phyloP scores from a whole-genome alignment of 257 asterid genomes.

The Buddleja alternifolia region DNA sequence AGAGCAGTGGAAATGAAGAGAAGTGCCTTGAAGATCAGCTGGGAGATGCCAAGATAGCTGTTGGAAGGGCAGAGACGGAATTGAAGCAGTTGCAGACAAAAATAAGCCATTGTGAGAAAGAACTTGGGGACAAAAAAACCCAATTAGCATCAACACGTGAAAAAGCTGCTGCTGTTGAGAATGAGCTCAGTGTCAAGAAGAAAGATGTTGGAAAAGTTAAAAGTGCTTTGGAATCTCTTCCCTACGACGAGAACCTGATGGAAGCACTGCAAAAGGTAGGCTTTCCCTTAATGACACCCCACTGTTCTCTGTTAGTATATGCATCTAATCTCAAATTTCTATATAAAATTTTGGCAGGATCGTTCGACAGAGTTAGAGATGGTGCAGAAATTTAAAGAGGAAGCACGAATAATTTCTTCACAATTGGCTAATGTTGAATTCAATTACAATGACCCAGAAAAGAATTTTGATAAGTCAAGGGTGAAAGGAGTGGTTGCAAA shows the following conservation, averaged over 20 bases:
- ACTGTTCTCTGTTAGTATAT: slow-evolving; percentile 16
- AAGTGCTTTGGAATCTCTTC: slow-evolving; percentile 65
- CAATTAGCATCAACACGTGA: slow-evolving; percentile 65
- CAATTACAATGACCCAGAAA: slow-evolving; percentile 72
- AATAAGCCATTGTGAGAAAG: slow-evolving; percentile 82
- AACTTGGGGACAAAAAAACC: slow-evolving; percentile 67
- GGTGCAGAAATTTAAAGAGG: slow-evolving; percentile 82
- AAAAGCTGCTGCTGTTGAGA: slow-evolving; percentile 78
- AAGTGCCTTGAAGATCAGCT: slow-evolving; percentile 99
- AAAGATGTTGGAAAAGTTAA: slow-evolving; percentile 70
- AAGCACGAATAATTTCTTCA: slow-evolving; percentile 71
- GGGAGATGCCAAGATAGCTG: slow-evolving; percentile 87
- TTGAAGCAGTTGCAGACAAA: slow-evolving; percentile 91
- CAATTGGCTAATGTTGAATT: slow-evolving; percentile 77
- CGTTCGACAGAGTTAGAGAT: slow-evolving; percentile 65
- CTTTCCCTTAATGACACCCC: slow-evolving; percentile 10
- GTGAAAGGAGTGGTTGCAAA: slow-evolving; percentile 98
- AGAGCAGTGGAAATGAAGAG: slow-evolving; percentile 93
- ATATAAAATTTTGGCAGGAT: slow-evolving; percentile 53
- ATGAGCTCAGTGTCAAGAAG: slow-evolving; percentile 60
- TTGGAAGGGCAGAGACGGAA: slow-evolving; percentile 89
- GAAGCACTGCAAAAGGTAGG: slow-evolving; percentile 83
- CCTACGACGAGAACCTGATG: slow-evolving; percentile 78
- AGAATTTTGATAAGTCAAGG: slow-evolving; percentile 78
- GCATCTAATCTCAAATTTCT: slow-evolving; percentile 29